Percentiles rank a stretch among this genome's conserved stretches.
phyloP scores from a whole-genome alignment of 2,329 filamentous ascomycete species.

The Conoideocrella luteorostrata region DNA sequence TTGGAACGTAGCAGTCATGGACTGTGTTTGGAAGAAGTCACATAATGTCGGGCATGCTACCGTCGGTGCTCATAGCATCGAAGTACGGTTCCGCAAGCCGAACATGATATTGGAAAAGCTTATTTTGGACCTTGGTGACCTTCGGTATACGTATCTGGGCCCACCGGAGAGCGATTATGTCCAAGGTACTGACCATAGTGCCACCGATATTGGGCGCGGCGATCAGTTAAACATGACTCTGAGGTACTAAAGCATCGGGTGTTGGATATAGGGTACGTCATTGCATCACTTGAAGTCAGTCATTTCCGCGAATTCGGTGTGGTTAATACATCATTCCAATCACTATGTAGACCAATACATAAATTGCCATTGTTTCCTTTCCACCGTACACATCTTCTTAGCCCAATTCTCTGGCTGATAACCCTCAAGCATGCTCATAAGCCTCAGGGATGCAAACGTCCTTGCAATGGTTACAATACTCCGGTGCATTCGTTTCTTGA shows the following conservation, averaged over 20 bases:
- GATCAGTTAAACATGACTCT: constrained; percentile 8
- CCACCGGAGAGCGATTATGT: constrained; percentile 24
- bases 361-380: no score
- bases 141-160: constrained; percentile 28
- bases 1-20: constrained; percentile 43
- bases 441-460: neutral
- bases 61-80: constrained; percentile 22
- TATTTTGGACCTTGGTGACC: constrained; percentile 24
- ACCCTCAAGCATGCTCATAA: no score
- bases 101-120: constrained; percentile 33
- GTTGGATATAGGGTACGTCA: neutral
- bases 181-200: neutral
- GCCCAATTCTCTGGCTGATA: no score
- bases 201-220: neutral
- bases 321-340: no score
- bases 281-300: neutral
- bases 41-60: constrained; percentile 19
- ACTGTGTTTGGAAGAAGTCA: constrained; percentile 42
- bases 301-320: no score
- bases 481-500: neutral
- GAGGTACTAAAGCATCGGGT: neutral
- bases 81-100: constrained; percentile 22
- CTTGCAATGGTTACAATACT: neutral
- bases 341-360: no score
- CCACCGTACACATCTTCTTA: no score